Conservation (phyloP, 306 rosid genomes). For the Cucurbita argyrosperma region DNA sequence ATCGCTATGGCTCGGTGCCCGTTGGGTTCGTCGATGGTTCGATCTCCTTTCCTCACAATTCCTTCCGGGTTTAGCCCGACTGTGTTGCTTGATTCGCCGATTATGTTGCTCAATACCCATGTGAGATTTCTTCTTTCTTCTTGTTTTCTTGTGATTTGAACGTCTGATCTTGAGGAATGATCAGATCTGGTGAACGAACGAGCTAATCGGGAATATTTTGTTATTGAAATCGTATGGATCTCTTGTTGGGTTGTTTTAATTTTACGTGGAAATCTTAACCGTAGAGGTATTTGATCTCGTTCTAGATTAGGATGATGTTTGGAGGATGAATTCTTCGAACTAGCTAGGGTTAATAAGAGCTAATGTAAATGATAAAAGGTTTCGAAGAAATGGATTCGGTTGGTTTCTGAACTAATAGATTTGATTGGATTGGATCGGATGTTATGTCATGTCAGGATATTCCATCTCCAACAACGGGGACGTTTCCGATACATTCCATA, state of each 20-base stretch:
- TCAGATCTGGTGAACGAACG: background rate
- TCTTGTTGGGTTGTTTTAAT: background rate
- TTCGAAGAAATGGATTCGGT: too few species aligned
- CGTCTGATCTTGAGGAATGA: background rate
- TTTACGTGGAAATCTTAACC: background rate
- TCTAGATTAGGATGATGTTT: background rate
- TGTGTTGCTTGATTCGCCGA: slow-evolving; percentile 57
- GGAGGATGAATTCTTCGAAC: background rate
- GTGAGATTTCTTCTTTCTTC: slow-evolving; percentile 5
- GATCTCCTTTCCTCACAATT: slow-evolving; percentile 45
- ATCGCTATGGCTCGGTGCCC: slow-evolving; percentile 28
- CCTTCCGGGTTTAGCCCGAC: slow-evolving; percentile 66
- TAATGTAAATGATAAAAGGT: background rate
- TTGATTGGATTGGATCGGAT: background rate
- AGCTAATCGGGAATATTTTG: background rate
- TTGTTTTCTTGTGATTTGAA: background rate
- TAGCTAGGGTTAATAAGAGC: background rate
- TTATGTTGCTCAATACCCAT: slow-evolving; percentile 62
- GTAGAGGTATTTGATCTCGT: background rate
- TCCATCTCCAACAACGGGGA: slow-evolving; percentile 78
- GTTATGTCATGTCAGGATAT: slow-evolving; percentile 31
- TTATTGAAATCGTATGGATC: background rate
- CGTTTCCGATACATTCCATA: slow-evolving; percentile 27
- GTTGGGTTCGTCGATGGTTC: slow-evolving; percentile 14
- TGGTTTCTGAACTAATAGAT: too few species aligned